These are phyloP conservation scores for Geotrichum europaeum DNA, from an alignment of 1,139 yeast genomes.

Conservation along the genomic window DNA sequence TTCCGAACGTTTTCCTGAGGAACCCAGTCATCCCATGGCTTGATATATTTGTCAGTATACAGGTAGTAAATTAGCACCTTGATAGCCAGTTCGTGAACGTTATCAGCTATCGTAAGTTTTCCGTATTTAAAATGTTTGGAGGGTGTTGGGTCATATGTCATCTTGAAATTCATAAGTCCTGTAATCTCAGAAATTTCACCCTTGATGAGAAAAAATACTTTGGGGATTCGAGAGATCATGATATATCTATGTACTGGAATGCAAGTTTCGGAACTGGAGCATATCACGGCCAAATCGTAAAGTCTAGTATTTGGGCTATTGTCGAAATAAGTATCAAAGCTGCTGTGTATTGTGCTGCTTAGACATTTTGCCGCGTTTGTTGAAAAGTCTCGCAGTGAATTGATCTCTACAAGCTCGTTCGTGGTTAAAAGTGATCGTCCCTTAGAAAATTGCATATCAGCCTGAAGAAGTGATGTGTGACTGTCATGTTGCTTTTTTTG, in stretches of 20 bases:
- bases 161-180: slow-evolving; percentile 7
- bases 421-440: slow-evolving; percentile 8
- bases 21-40: slow-evolving; percentile 34
- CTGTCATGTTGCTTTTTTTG: slow-evolving; percentile 13
- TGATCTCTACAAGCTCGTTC: not conserved
- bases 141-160: slow-evolving; percentile 6
- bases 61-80: slow-evolving; percentile 40
- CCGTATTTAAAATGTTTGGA: slow-evolving; percentile 5
- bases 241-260: slow-evolving; percentile 29
- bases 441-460: slow-evolving; percentile 6
- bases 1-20: slow-evolving; percentile 10
- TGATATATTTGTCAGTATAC: slow-evolving; percentile 41
- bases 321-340: not conserved
- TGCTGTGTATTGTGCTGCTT: not conserved
- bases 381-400: slow-evolving; percentile 2
- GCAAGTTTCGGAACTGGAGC: slow-evolving; percentile 15
- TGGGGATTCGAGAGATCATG: slow-evolving; percentile 20
- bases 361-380: slow-evolving; percentile 6
- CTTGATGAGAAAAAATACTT: slow-evolving; percentile 17
- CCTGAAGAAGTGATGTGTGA: slow-evolving; percentile 1
- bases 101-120: slow-evolving; percentile 12
- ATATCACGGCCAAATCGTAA: slow-evolving; percentile 22
- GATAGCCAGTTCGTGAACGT: slow-evolving; percentile 29
- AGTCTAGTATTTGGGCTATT: slow-evolving; percentile 9
- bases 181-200: slow-evolving; percentile 1